phyloP scores from a whole-genome alignment of 78 protist species.

The Guillardia theta region DNA sequence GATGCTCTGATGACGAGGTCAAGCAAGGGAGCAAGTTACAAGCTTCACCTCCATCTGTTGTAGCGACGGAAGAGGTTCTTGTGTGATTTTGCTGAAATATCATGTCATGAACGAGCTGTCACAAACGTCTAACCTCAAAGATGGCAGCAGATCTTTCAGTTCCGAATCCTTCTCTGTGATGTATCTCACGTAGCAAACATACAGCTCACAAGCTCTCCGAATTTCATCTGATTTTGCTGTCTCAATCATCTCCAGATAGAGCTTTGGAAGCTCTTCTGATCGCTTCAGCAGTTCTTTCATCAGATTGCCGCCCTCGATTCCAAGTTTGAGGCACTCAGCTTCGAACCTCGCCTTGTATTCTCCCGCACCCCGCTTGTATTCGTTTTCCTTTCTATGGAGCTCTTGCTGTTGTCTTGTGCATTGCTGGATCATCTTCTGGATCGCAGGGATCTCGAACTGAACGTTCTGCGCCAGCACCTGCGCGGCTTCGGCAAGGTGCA shows the following conservation, averaged over 20 bases:
- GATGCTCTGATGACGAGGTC: too few species aligned
- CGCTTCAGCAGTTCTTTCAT: slow-evolving; percentile 11
- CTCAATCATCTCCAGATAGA: neutral
- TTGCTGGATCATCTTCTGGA: neutral
- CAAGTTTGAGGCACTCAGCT: neutral
- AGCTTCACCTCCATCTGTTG: neutral
- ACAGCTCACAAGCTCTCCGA: neutral
- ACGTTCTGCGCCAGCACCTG: neutral
- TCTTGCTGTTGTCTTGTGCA: neutral
- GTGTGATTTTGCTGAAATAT: too few species aligned
- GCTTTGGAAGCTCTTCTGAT: neutral
- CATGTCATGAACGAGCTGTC: too few species aligned
- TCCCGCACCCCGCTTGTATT: neutral
- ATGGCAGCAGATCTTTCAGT: too few species aligned
- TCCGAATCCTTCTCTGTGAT: too few species aligned
- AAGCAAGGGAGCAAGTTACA: too few species aligned
- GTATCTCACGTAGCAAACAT: neutral
- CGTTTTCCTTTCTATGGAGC: neutral
- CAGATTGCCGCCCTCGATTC: neutral
- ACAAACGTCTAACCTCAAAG: too few species aligned
- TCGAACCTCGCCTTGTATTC: neutral
- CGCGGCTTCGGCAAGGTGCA: neutral
- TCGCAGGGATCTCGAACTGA: neutral
- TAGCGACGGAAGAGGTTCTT: neutral
- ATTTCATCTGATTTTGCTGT: neutral